A percentile compares a stretch with the other conserved stretches of the same genome.
Evolutionary conservation across 2,329 filamentous ascomycete genomes (phyloP).

Genomic region (Canariomyces notabilis): DNA sequence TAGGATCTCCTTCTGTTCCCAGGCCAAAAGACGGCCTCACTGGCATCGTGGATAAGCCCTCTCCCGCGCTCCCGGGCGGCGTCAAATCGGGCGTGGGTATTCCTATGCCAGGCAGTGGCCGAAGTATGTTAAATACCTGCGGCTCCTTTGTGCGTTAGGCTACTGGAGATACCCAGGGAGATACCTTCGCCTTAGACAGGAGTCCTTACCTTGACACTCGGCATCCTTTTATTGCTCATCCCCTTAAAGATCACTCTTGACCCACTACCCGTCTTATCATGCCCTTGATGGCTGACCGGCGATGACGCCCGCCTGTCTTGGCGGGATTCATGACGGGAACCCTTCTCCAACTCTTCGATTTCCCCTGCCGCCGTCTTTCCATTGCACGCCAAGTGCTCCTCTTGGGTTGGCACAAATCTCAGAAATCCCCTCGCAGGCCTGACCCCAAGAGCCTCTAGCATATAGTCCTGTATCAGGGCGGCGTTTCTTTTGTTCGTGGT

Average conservation of each 20-base stretch:
- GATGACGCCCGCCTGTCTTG: too few species aligned
- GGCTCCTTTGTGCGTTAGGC: too few species aligned
- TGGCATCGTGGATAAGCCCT: slow-evolving; percentile 11
- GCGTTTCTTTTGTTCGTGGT: slow-evolving; percentile 78
- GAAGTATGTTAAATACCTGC: too few species aligned
- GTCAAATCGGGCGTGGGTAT: slow-evolving; percentile 16
- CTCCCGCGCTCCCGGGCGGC: slow-evolving; percentile 21
- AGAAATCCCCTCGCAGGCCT: slow-evolving; percentile 62
- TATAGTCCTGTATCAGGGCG: slow-evolving; percentile 67
- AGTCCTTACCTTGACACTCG: slow-evolving; percentile 34
- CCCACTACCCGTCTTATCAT: not conserved
- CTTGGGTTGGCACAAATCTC: slow-evolving; percentile 63
- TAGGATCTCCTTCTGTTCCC: not conserved
- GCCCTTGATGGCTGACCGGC: too few species aligned
- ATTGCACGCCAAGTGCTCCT: slow-evolving; percentile 67
- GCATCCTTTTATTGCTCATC: slow-evolving; percentile 29
- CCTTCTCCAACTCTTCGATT: slow-evolving; percentile 51
- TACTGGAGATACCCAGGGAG: too few species aligned
- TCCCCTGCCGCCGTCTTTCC: slow-evolving; percentile 66
- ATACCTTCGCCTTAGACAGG: too few species aligned
- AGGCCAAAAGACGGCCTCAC: slow-evolving; percentile 9
- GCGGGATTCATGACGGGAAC: slow-evolving; percentile 8
- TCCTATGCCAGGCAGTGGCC: too few species aligned
- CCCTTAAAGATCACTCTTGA: slow-evolving; percentile 6
- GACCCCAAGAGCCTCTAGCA: slow-evolving; percentile 67